Conservation (phyloP, 805 yeast species). For the Cyberlindnera xylosilytica region DNA sequence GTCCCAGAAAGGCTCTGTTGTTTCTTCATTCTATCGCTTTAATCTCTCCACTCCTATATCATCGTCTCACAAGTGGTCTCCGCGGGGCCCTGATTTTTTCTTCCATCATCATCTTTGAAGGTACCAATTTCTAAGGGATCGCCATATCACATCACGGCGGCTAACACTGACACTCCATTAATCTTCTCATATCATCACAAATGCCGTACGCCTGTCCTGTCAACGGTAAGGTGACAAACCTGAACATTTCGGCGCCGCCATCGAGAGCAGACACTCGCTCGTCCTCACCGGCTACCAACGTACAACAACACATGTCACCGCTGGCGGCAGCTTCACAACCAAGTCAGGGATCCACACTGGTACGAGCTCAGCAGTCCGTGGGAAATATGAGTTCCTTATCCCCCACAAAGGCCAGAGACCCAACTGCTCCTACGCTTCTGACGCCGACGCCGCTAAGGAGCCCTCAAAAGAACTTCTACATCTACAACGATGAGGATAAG, state of each 20-base stretch:
- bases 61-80: too few species aligned
- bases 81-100: too few species aligned
- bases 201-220: slow-evolving; percentile 31
- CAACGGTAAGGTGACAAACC: slow-evolving; percentile 19
- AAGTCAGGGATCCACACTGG: neutral
- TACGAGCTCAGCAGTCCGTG: neutral
- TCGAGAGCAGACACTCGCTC: slow-evolving; percentile 5
- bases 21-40: too few species aligned
- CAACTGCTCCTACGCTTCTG: neutral
- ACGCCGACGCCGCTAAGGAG: slow-evolving; percentile 8
- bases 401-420: neutral
- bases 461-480: slow-evolving; percentile 14
- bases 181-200: neutral
- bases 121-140: too few species aligned
- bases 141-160: neutral
- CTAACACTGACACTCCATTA: neutral
- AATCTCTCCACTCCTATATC: too few species aligned
- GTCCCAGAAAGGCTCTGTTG: too few species aligned
- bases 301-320: slow-evolving; percentile 1
- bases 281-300: neutral
- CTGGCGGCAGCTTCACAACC: neutral
- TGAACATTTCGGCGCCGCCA: slow-evolving; percentile 11
- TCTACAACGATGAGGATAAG: slow-evolving; percentile 25
- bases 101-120: too few species aligned
- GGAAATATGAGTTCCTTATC: neutral